Evolutionary conservation across 305 asterid genomes (phyloP).

Genomic region (Solanum hybrid): DNA sequence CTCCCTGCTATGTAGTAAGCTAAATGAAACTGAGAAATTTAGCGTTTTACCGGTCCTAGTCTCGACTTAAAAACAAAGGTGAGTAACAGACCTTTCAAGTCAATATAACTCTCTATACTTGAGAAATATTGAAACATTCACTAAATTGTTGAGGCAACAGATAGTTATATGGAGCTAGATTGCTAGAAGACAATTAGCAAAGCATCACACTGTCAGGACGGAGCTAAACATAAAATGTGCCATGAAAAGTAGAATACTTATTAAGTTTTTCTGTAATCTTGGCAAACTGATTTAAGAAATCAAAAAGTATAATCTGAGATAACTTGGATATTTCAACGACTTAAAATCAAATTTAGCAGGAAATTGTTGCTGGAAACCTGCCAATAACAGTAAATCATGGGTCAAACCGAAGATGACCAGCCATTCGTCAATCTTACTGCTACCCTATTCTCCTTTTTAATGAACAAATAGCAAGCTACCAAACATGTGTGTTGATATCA

Average conservation of each 20-base stretch:
- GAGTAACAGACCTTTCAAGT: background rate
- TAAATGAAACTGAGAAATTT: background rate
- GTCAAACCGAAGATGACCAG: background rate
- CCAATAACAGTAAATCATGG: background rate
- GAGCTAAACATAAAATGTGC: background rate
- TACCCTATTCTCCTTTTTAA: background rate
- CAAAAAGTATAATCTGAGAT: background rate
- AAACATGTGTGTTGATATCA: background rate
- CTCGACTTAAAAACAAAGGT: background rate
- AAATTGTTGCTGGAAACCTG: background rate
- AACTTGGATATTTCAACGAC: background rate
- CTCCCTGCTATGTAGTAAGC: background rate
- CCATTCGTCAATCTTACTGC: background rate
- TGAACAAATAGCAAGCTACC: background rate
- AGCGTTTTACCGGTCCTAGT: background rate
- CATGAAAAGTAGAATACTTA: background rate
- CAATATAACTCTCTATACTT: background rate
- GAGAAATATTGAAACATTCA: background rate
- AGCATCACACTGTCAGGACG: background rate
- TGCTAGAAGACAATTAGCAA: background rate
- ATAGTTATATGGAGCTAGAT: background rate
- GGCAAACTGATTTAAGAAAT: background rate
- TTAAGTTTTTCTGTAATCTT: background rate
- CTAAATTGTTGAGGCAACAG: background rate
- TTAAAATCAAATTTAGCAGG: background rate